phyloP scores from a whole-genome alignment of 2,329 filamentous ascomycete genomes.

The Aschersonia sp. region DNA sequence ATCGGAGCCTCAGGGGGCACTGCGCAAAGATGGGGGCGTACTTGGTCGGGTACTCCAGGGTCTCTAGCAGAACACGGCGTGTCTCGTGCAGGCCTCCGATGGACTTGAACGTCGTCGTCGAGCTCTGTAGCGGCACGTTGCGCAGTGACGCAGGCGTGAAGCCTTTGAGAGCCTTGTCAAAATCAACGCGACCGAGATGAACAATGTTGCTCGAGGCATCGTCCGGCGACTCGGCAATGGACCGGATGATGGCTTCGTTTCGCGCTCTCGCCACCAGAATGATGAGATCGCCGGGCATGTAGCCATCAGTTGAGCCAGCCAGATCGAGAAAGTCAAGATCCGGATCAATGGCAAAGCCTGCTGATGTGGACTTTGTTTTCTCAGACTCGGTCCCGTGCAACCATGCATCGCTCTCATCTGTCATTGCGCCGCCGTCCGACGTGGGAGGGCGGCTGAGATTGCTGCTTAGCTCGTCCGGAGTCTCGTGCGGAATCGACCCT shows the following conservation, averaged over 20 bases:
- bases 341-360: slow-evolving; percentile 58
- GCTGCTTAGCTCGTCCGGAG: slow-evolving; percentile 19
- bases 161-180: slow-evolving; percentile 69
- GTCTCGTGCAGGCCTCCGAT: slow-evolving; percentile 84
- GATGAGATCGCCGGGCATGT: slow-evolving; percentile 90
- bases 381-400: slow-evolving; percentile 55
- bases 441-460: slow-evolving; percentile 41
- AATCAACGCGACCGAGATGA: slow-evolving; percentile 58
- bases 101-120: slow-evolving; percentile 79
- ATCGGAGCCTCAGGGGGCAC: slow-evolving; percentile 86
- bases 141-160: slow-evolving; percentile 92
- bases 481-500: slow-evolving; percentile 26
- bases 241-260: slow-evolving; percentile 83
- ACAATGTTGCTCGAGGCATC: slow-evolving; percentile 35
- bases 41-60: slow-evolving; percentile 89
- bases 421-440: slow-evolving; percentile 33
- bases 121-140: slow-evolving; percentile 86
- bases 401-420: slow-evolving; percentile 51
- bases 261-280: slow-evolving; percentile 75
- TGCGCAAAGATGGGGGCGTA: slow-evolving; percentile 96
- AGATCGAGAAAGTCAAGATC: slow-evolving; percentile 84
- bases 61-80: slow-evolving; percentile 83
- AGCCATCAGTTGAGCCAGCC: slow-evolving; percentile 87
- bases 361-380: slow-evolving; percentile 18
- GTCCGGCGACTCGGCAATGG: slow-evolving; percentile 41